Evolutionary conservation across 306 rosid species (phyloP).

Genomic region (Begonia fuchsioides): DNA sequence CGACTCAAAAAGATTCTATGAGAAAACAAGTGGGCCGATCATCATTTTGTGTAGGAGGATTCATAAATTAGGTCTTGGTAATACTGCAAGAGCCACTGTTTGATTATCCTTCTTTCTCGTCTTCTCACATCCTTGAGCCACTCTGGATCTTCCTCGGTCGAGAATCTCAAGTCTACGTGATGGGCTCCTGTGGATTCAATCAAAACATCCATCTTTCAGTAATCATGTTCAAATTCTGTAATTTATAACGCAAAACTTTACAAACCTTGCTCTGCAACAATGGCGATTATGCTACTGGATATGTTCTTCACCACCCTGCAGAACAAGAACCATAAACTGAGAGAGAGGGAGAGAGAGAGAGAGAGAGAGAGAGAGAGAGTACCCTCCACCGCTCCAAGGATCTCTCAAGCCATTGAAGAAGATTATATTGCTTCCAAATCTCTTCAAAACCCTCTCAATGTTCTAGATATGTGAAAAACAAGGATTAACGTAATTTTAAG

Average conservation of each 20-base stretch:
- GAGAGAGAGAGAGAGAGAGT: conserved; percentile 12
- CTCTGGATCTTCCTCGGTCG: conserved; percentile 48
- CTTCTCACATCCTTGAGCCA: too few relatives aligned
- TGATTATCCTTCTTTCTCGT: too few relatives aligned
- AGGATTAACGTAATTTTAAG: neutral
- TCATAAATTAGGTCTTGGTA: too few relatives aligned
- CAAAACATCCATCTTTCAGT: too few relatives aligned
- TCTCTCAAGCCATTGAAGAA: conserved; percentile 91
- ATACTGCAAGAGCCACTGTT: too few relatives aligned
- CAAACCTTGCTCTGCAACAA: conserved; percentile 66
- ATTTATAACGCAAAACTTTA: neutral
- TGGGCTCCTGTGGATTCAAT: too few relatives aligned
- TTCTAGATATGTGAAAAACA: conserved; percentile 24
- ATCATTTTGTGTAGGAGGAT: too few relatives aligned
- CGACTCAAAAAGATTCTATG: too few relatives aligned
- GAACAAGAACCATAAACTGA: too few relatives aligned
- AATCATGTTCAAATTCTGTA: neutral
- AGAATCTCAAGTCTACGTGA: conserved; percentile 73
- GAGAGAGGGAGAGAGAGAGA: too few relatives aligned
- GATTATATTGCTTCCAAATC: conserved; percentile 67
- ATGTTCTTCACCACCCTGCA: conserved; percentile 68
- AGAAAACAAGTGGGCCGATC: too few relatives aligned
- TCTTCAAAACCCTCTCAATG: conserved; percentile 39
- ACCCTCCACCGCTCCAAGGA: conserved; percentile 99
- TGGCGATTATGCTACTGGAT: conserved; percentile 43